These are phyloP conservation scores for Sphaerulina musiva DNA, from an alignment of 2,329 filamentous ascomycete genomes.

Conservation along the genomic window DNA sequence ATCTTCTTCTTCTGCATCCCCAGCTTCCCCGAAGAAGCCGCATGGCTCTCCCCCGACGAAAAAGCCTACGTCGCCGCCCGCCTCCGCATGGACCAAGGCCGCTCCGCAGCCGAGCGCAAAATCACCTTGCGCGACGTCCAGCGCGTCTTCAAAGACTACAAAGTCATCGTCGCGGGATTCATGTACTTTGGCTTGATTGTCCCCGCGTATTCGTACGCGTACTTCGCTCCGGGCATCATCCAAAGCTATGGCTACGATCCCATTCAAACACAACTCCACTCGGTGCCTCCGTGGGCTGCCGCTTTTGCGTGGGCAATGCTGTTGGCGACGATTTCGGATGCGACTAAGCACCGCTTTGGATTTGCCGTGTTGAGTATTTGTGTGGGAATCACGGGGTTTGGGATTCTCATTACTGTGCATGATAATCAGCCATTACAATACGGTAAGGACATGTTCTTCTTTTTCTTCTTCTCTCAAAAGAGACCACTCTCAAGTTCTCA, in stretches of 20 bases:
- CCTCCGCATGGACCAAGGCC: conserved; percentile 44
- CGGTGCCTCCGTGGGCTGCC: conserved; percentile 57
- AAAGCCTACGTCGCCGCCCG: conserved; percentile 42
- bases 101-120: conserved; percentile 40
- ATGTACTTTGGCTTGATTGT: conserved; percentile 48
- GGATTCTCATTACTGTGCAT: conserved; percentile 65
- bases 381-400: conserved; percentile 67
- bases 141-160: conserved; percentile 45
- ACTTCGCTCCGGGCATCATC: conserved; percentile 38
- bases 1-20: conserved; percentile 45
- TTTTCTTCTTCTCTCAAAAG: not conserved
- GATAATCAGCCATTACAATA: conserved; percentile 64
- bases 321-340: conserved; percentile 66
- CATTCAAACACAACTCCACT: conserved; percentile 50
- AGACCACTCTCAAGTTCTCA: too few species aligned
- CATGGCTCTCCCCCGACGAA: conserved; percentile 44
- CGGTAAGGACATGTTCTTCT: conserved; percentile 51
- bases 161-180: conserved; percentile 45
- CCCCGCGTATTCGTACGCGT: conserved; percentile 36
- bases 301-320: conserved; percentile 75
- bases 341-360: conserved; percentile 62
- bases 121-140: conserved; percentile 40
- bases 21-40: conserved; percentile 46
- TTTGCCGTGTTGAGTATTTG: conserved; percentile 65
- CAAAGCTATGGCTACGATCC: conserved; percentile 46